Conservation (phyloP, 2,329 filamentous ascomycete species). For the Neonectria punicea region DNA sequence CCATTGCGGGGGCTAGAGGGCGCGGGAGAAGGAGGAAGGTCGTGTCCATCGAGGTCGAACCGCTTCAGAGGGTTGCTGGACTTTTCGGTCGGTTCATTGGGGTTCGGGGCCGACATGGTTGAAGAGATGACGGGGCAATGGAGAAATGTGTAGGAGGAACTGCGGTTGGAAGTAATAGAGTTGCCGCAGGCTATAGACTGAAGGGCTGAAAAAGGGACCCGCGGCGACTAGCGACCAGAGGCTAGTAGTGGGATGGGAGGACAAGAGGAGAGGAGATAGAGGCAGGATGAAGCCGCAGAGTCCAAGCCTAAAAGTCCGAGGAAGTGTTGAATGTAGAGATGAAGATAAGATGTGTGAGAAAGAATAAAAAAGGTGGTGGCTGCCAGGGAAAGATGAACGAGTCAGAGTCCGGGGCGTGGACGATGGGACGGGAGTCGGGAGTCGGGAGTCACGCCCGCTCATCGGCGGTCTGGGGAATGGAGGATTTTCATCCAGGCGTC, state of each 20-base stretch:
- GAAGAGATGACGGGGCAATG: not conserved
- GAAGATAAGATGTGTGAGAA: slow-evolving; percentile 5
- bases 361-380: slow-evolving; percentile 7
- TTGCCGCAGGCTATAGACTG: not conserved
- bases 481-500: slow-evolving; percentile 15
- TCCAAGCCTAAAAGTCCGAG: not conserved
- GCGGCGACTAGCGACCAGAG: not conserved
- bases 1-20: slow-evolving; percentile 90
- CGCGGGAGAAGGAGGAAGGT: slow-evolving; percentile 90
- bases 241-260: not conserved
- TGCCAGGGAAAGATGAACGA: slow-evolving; percentile 22
- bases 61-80: slow-evolving; percentile 59
- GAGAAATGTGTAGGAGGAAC: not conserved
- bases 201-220: slow-evolving; percentile 4
- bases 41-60: slow-evolving; percentile 83
- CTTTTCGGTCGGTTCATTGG: slow-evolving; percentile 45
- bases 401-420: slow-evolving; percentile 26
- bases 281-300: slow-evolving; percentile 6
- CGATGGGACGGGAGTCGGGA: slow-evolving; percentile 29
- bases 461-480: slow-evolving; percentile 39
- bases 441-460: slow-evolving; percentile 44
- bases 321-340: not conserved
- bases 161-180: slow-evolving; percentile 4
- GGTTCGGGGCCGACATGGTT: slow-evolving; percentile 38
- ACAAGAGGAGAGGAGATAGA: not conserved